Base-by-base conservation (phyloP, 2,329 filamentous ascomycete species). In the Diaporthe australafricana region DNA sequence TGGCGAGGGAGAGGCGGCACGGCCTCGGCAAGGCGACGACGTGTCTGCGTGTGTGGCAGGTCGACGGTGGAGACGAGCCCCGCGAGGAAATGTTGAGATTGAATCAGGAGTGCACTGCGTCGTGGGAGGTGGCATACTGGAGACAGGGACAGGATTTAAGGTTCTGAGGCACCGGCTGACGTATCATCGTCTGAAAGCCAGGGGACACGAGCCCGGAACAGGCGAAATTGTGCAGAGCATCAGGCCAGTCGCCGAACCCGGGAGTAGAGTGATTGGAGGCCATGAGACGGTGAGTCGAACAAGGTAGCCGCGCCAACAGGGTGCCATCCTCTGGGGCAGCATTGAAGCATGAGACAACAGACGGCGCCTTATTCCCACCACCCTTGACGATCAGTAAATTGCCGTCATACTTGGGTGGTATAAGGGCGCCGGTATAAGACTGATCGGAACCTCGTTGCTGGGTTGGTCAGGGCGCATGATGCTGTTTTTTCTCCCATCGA, bases 111-210 rank as follows among this genome's bases (percentile, higher is more conserved):
- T 30, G 56, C 56, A 20, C 20, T 12, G 38, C 38, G 38, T 40
- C 8, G 38, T 40, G 14, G 38, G 6, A 40, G 14, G 25, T 62
- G 38, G 20, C 25, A 47, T 42, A 14, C 20, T 60, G 38, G 8
- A 45, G 20, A 60, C 30, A 50, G 60, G 60, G 60, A 65, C 45
- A 20, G 7, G 9, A 48, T 65, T 65, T 50, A 65, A 65, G 45
- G 60, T 65, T 65, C 32, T 65, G 60, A 16, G n/a, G 42, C 45
- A 65, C 60, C 60, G 45, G 60, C n/a, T 25, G 45, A 50, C 60
- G 60, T 65, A 50, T 25, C 60, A 65, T 65, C 45, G 60, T 45
- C 42, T 65, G 11, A 65, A 65, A 65, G 60, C 42, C 60, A 65
- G 60, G 60, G 60, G 60, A 65, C 32, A 65, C n/a, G 45, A 42